Percentiles rank a stretch among this genome's conserved stretches.
Evolutionary conservation across 2,329 filamentous ascomycete genomes (phyloP).

Genomic region (Hypoxylon sp.): DNA sequence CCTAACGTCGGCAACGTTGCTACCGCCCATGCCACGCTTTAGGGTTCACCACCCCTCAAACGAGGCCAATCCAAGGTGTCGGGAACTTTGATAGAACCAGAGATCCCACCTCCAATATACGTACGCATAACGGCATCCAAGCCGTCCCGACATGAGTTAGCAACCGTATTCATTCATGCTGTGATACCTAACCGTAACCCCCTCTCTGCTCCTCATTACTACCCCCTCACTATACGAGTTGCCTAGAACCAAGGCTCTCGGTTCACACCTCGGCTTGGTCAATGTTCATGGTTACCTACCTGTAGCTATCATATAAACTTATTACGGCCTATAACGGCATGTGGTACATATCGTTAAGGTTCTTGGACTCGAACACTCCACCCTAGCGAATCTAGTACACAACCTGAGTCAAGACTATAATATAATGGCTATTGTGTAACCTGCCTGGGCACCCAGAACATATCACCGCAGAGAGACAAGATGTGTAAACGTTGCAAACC

Average conservation of each 20-base stretch:
- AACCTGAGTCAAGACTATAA: background rate
- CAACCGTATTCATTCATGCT: slow-evolving; percentile 17
- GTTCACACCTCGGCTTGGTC: background rate
- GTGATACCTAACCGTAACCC: background rate
- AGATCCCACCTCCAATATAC: background rate
- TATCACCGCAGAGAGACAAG: background rate
- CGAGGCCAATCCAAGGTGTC: slow-evolving; percentile 27
- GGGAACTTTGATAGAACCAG: slow-evolving; percentile 6
- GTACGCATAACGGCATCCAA: slow-evolving; percentile 4
- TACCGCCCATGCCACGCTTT: background rate
- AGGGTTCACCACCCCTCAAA: slow-evolving; percentile 14
- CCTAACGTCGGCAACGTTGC: slow-evolving; percentile 15
- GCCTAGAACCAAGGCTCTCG: background rate
- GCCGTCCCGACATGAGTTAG: background rate
- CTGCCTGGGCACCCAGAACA: background rate
- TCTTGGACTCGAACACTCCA: background rate
- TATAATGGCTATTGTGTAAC: background rate
- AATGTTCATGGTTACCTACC: background rate
- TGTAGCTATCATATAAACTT: background rate
- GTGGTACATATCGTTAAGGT: background rate
- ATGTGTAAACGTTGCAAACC: background rate
- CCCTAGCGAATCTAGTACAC: background rate
- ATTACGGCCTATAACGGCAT: background rate
- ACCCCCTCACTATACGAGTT: background rate
- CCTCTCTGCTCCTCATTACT: background rate